Evolutionary conservation across 2,329 filamentous ascomycete genomes (phyloP).

Genomic region (Fusarium austroafricanum): DNA sequence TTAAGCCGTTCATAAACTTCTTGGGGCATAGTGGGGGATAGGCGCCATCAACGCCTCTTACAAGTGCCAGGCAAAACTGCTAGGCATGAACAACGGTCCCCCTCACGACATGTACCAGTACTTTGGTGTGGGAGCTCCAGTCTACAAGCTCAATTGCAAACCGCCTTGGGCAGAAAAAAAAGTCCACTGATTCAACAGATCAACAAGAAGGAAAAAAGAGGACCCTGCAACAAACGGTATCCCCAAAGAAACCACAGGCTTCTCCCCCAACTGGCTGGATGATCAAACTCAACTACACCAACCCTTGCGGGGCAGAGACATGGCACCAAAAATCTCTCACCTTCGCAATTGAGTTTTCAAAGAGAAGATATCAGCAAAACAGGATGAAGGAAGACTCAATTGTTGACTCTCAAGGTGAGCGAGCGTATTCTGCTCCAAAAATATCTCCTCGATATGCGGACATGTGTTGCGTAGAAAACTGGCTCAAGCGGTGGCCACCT

Average conservation of each 20-base stretch:
- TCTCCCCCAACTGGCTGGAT: constrained; percentile 44
- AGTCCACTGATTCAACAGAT: constrained; percentile 47
- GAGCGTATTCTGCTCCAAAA: constrained; percentile 17
- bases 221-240: constrained; percentile 39
- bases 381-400: constrained; percentile 3
- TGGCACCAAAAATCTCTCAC: constrained; percentile 7
- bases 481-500: constrained; percentile 33
- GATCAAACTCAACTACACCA: constrained; percentile 23
- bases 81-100: constrained; percentile 18
- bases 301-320: constrained; percentile 13
- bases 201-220: constrained; percentile 45
- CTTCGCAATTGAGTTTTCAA: constrained; percentile 9
- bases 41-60: constrained; percentile 26
- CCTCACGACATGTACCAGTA: constrained; percentile 33
- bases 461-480: constrained; percentile 25
- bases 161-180: constrained; percentile 19
- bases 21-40: constrained; percentile 34
- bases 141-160: constrained; percentile 40
- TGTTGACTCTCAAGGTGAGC: constrained; percentile 17
- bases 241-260: constrained; percentile 45
- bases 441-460: constrained; percentile 4
- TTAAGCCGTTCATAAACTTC: constrained; percentile 26
- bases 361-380: not conserved
- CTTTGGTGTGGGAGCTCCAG: constrained; percentile 26
- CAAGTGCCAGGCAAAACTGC: constrained; percentile 5